phyloP scores from a whole-genome alignment of 305 asterid species.

The Plantago lanceolata region DNA sequence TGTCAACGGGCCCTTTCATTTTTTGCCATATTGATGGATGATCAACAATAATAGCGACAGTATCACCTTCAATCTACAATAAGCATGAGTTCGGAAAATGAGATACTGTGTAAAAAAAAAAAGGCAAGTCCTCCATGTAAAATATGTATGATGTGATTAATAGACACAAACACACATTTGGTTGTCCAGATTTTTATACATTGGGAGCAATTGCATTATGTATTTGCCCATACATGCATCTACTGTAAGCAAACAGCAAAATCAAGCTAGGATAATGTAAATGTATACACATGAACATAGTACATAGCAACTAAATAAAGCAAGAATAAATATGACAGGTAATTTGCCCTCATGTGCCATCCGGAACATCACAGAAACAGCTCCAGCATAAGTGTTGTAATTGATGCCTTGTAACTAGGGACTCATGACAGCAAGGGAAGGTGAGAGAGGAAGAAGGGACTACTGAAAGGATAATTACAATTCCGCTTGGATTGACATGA shows the following conservation, averaged over 20 bases:
- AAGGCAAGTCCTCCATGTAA: background rate
- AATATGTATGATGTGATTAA: background rate
- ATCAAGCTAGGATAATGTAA: too few species aligned
- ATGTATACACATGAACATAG: background rate
- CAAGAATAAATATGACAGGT: background rate
- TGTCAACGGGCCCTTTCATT: conserved; percentile 61
- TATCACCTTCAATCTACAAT: conserved; percentile 78
- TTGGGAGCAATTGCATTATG: background rate
- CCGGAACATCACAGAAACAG: background rate
- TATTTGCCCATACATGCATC: too few species aligned
- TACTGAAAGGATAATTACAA: background rate
- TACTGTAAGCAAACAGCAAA: too few species aligned
- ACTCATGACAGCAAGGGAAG: too few species aligned
- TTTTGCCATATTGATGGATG: conserved; percentile 68
- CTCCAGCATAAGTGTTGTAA: too few species aligned
- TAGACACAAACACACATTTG: background rate
- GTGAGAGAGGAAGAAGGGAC: background rate
- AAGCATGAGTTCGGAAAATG: conserved; percentile 22
- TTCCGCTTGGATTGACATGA: background rate
- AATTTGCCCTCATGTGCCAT: background rate
- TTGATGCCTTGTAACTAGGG: too few species aligned
- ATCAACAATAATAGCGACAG: conserved; percentile 67
- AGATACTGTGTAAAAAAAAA: background rate
- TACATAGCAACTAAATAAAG: background rate
- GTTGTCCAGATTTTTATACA: background rate